Evolutionary conservation across 495 filamentous ascomycete species (phyloP).

Genomic region (Aspergillus leporis): DNA sequence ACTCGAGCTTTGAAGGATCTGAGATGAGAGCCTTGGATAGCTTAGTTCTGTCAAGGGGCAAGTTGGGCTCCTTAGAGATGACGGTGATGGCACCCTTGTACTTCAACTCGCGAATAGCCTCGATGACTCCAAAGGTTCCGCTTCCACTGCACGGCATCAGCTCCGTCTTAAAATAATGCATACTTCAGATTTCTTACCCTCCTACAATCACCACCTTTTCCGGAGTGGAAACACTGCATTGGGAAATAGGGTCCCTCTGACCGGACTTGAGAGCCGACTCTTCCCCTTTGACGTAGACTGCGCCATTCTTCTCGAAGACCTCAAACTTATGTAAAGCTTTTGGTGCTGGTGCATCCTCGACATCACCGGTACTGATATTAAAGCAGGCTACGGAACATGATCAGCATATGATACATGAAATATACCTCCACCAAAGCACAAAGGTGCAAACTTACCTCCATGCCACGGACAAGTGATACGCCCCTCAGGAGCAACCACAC

Average conservation of each 20-base stretch:
- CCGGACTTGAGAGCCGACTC: slow-evolving; percentile 77
- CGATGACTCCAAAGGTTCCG: slow-evolving; percentile 75
- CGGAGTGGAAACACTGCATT: slow-evolving; percentile 61
- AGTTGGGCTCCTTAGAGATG: slow-evolving; percentile 79
- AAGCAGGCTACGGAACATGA: slow-evolving; percentile 75
- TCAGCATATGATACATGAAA: background rate
- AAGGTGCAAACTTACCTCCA: slow-evolving; percentile 60
- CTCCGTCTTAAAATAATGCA: background rate
- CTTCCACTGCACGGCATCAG: slow-evolving; percentile 56
- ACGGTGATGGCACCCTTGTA: slow-evolving; percentile 81
- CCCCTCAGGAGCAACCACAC: slow-evolving; percentile 79
- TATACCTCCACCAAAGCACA: background rate
- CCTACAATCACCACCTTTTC: slow-evolving; percentile 86
- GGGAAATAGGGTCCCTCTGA: slow-evolving; percentile 68
- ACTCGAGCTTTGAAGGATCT: slow-evolving; percentile 76
- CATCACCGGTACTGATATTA: slow-evolving; percentile 81
- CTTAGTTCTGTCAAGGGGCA: slow-evolving; percentile 91
- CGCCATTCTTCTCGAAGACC: slow-evolving; percentile 73
- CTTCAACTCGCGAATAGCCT: slow-evolving; percentile 77
- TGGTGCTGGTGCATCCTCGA: slow-evolving; percentile 90
- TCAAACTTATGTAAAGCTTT: slow-evolving; percentile 81
- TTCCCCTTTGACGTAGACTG: slow-evolving; percentile 80
- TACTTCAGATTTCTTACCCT: slow-evolving; percentile 51
- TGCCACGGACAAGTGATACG: slow-evolving; percentile 94
- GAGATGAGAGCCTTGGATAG: slow-evolving; percentile 90